These are phyloP conservation scores for Trichosporon sp. DNA, from an alignment of 1,284 basidiomycete species.

Conservation along the genomic window DNA sequence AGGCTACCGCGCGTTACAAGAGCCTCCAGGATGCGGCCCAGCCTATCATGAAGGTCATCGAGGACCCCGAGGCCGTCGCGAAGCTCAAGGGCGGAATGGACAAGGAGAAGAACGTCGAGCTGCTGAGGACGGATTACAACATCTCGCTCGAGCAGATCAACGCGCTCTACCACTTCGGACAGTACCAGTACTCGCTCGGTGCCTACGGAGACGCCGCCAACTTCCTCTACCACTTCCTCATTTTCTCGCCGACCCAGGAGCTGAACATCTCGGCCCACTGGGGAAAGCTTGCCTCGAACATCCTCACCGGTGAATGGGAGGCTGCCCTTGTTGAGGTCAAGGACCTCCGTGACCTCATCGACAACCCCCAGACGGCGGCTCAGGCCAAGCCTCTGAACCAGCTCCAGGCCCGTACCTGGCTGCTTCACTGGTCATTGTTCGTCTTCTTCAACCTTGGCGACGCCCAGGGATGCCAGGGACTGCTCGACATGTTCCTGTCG, in stretches of 20 bases:
- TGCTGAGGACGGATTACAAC: constrained; percentile 88
- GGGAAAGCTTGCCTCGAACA: constrained; percentile 97
- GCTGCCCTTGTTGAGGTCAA: constrained; percentile 89
- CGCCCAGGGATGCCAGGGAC: constrained; percentile 69
- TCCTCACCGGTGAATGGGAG: constrained; percentile 92
- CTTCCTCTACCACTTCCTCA: constrained; percentile 97
- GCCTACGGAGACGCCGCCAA: constrained; percentile 94
- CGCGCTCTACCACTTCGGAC: constrained; percentile 93
- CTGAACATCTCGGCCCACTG: constrained; percentile 93
- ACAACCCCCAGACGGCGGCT: constrained; percentile 56
- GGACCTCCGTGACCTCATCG: constrained; percentile 84
- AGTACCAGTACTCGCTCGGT: constrained; percentile 96
- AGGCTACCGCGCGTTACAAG: constrained; percentile 77
- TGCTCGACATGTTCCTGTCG: constrained; percentile 93
- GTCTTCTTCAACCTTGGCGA: constrained; percentile 96
- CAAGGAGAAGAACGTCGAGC: constrained; percentile 91
- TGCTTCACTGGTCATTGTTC: constrained; percentile 96
- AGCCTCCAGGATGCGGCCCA: constrained; percentile 81
- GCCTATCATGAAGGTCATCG: constrained; percentile 89
- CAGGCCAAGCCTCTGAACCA: constrained; percentile 65
- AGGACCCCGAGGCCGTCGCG: constrained; percentile 85
- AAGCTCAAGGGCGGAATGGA: constrained; percentile 71
- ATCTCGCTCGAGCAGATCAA: constrained; percentile 92
- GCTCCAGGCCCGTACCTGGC: constrained; percentile 93
- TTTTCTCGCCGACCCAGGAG: constrained; percentile 86